Evolutionary conservation across 352 stramenopile species (phyloP).

Genomic region (Peronospora belbahrii): DNA sequence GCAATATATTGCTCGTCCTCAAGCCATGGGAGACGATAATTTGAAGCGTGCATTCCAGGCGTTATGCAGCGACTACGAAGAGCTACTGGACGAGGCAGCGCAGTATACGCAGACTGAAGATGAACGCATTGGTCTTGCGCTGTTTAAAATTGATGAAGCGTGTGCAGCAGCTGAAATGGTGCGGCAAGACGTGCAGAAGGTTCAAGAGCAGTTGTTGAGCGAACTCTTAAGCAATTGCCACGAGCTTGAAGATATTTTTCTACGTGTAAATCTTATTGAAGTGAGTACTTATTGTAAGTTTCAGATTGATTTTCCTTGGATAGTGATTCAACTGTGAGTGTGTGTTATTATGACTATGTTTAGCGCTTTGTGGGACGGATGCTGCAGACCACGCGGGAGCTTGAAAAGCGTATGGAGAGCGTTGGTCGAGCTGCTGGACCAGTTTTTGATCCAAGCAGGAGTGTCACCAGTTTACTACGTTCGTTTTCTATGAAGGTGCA

Average conservation of each 20-base stretch:
- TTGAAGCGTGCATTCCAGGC: constrained; percentile 45
- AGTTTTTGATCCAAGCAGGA: constrained; percentile 53
- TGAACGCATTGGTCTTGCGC: constrained; percentile 62
- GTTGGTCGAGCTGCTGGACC: constrained; percentile 41
- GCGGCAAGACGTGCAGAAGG: constrained; percentile 40
- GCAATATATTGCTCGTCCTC: too few relatives aligned
- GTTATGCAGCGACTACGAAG: constrained; percentile 60
- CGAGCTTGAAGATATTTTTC: constrained; percentile 74
- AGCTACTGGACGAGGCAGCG: constrained; percentile 53
- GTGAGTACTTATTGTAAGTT: constrained; percentile 9
- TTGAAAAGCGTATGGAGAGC: constrained; percentile 57
- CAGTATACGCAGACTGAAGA: constrained; percentile 50
- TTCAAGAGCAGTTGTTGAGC: constrained; percentile 41
- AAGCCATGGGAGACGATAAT: constrained; percentile 23
- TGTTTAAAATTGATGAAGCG: constrained; percentile 81
- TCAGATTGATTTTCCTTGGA: not conserved
- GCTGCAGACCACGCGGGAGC: constrained; percentile 45
- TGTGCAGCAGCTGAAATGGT: constrained; percentile 41
- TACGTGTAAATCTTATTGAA: constrained; percentile 70
- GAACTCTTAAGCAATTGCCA: constrained; percentile 59
- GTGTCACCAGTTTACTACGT: constrained; percentile 48
- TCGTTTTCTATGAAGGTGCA: constrained; percentile 64
- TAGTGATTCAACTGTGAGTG: not conserved
- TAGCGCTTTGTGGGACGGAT: constrained; percentile 55
- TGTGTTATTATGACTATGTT: not conserved